Evolutionary conservation across 345 rosid genomes (phyloP).

Genomic region (Linum tenue): DNA sequence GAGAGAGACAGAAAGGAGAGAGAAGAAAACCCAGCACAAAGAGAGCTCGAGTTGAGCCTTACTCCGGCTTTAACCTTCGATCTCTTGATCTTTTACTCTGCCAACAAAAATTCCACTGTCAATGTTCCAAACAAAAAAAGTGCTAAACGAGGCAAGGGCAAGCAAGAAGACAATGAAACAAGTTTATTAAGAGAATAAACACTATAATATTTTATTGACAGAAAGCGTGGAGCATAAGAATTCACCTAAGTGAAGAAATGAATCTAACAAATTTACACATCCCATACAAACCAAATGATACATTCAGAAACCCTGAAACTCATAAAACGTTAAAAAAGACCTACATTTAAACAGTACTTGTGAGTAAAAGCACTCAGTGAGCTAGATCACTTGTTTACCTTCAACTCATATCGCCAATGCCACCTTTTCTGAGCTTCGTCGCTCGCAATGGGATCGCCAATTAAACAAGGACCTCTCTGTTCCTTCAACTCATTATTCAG

Average conservation of each 20-base stretch:
- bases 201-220: neutral
- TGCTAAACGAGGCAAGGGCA: neutral
- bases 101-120: slow-evolving; percentile 22
- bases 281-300: neutral
- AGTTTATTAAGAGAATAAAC: neutral
- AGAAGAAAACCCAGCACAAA: slow-evolving; percentile 11
- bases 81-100: slow-evolving; percentile 44
- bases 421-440: slow-evolving; percentile 72
- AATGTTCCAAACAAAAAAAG: slow-evolving; percentile 13
- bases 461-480: slow-evolving; percentile 18
- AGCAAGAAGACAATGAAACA: slow-evolving; percentile 2
- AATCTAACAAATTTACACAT: slow-evolving; percentile 9
- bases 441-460: slow-evolving; percentile 61
- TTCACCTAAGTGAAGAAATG: neutral
- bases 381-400: slow-evolving; percentile 34
- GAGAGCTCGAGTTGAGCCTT: slow-evolving; percentile 21
- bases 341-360: neutral
- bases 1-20: neutral
- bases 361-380: neutral
- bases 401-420: slow-evolving; percentile 82
- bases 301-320: no score
- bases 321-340: neutral
- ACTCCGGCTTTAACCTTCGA: slow-evolving; percentile 26
- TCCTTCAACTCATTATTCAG: slow-evolving; percentile 14
- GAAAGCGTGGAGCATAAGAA: slow-evolving; percentile 2